phyloP scores from a whole-genome alignment of 768 basidiomycete species.

The Mycena haematopus region DNA sequence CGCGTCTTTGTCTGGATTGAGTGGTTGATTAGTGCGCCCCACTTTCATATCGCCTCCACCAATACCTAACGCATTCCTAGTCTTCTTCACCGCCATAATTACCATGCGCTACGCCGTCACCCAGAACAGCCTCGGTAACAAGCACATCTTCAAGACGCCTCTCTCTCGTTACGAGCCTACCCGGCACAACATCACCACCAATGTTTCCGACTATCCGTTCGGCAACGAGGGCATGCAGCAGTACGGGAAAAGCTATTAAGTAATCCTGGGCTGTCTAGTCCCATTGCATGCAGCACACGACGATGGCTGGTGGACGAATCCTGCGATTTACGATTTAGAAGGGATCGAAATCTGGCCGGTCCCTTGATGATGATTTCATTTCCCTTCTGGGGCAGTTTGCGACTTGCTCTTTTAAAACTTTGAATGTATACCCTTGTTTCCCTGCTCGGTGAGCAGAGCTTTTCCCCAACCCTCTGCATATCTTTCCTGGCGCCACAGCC shows the following conservation, averaged over 20 bases:
- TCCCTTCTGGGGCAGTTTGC: conserved; percentile 19
- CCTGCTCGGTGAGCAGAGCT: conserved; percentile 6
- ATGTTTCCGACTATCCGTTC: conserved; percentile 8
- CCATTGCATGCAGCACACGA: background rate
- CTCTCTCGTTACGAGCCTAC: conserved; percentile 56
- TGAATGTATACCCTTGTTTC: conserved; percentile 17
- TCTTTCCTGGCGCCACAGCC: too few species aligned
- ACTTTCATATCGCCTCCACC: background rate
- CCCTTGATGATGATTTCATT: conserved; percentile 11
- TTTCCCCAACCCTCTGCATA: too few species aligned
- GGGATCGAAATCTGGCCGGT: conserved; percentile 15
- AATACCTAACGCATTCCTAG: conserved; percentile 34
- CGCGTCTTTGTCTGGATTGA: conserved; percentile 66
- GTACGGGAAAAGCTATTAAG: background rate
- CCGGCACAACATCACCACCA: conserved; percentile 16
- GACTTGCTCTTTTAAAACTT: conserved; percentile 15
- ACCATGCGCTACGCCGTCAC: conserved; percentile 52
- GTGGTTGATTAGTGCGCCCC: conserved; percentile 55
- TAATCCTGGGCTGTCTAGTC: background rate
- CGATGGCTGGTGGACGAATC: conserved; percentile 3
- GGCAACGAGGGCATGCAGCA: conserved; percentile 3
- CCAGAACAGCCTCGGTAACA: conserved; percentile 52
- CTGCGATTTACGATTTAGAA: conserved; percentile 18
- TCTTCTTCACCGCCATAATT: conserved; percentile 47
- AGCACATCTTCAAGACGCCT: conserved; percentile 57